These are phyloP conservation scores for Fragaria vesca DNA, from an alignment of 306 rosid genomes.

Conservation along the genomic window DNA sequence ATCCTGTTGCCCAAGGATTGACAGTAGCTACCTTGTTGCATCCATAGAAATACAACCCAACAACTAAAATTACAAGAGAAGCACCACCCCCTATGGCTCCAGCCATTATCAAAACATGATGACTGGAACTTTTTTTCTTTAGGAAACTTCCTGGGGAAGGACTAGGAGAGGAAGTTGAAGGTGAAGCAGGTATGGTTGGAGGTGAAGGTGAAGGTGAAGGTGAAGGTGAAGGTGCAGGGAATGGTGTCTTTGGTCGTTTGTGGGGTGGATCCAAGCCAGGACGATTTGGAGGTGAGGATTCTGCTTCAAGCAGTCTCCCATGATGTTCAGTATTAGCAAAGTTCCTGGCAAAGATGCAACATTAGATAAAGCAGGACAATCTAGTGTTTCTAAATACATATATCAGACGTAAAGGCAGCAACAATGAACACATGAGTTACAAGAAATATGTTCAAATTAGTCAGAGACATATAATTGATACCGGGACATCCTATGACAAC, in stretches of 20 bases:
- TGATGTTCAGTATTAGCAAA: slow-evolving; percentile 27
- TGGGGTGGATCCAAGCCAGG: background rate
- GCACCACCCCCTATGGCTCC: slow-evolving; percentile 51
- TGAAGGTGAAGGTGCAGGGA: rapidly evolving
- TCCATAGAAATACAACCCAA: slow-evolving; percentile 49
- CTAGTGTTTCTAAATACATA: background rate
- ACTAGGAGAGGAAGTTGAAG: slow-evolving; percentile 6
- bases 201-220: background rate
- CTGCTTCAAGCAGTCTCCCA: slow-evolving; percentile 27
- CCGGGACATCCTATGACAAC: background rate
- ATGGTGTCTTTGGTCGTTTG: background rate
- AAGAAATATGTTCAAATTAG: background rate
- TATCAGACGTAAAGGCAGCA: background rate
- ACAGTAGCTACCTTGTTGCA: slow-evolving; percentile 70
- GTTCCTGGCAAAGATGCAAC: slow-evolving; percentile 41
- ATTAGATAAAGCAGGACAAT: slow-evolving; percentile 4
- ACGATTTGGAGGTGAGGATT: too few relatives aligned
- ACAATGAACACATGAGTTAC: background rate
- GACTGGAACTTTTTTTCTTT: slow-evolving; percentile 5
- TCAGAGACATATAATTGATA: background rate
- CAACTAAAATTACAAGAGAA: slow-evolving; percentile 34
- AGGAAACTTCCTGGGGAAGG: background rate
- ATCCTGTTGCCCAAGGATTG: slow-evolving; percentile 92
- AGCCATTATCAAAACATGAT: slow-evolving; percentile 30
- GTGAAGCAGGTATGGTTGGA: slow-evolving; percentile 17